These are phyloP conservation scores for Ustilaginoidea virens DNA, from an alignment of 2,329 filamentous ascomycete genomes.

Conservation along the genomic window DNA sequence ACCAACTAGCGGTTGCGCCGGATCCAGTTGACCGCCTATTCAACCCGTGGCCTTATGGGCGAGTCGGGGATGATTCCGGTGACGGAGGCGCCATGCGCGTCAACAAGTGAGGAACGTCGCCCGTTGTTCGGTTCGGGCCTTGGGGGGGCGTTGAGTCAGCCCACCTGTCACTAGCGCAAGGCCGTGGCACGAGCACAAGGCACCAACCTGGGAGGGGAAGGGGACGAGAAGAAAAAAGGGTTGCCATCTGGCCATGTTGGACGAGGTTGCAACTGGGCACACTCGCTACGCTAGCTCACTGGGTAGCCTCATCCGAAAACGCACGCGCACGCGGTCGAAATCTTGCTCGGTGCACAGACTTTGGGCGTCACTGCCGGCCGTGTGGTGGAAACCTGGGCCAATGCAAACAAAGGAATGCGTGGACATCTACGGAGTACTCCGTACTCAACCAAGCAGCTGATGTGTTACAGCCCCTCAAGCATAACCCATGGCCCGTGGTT, in stretches of 20 bases:
- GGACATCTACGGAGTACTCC: no score
- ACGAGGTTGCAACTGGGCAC: no score
- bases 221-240: no score
- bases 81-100: conserved; percentile 3
- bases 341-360: conserved; percentile 3
- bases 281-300: neutral
- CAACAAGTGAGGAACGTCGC: conserved; percentile 2
- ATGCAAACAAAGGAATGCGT: neutral
- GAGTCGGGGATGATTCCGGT: conserved; percentile 5
- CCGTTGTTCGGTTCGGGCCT: conserved; percentile 4
- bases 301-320: conserved; percentile 4
- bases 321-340: neutral
- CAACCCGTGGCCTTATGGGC: neutral
- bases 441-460: no score
- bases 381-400: no score
- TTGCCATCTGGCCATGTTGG: no score
- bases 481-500: no score
- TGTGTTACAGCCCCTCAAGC: no score
- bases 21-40: conserved; percentile 7
- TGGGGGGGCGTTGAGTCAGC: neutral
- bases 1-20: conserved; percentile 1
- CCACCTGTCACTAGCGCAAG: no score
- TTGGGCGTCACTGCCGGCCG: no score
- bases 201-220: no score
- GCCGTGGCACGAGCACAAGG: no score